Percentiles rank a stretch among this genome's conserved stretches.
These are phyloP conservation scores for Lodderomyces parapsilosis DNA, from an alignment of 1,139 yeast genomes.

Conservation along the genomic window DNA sequence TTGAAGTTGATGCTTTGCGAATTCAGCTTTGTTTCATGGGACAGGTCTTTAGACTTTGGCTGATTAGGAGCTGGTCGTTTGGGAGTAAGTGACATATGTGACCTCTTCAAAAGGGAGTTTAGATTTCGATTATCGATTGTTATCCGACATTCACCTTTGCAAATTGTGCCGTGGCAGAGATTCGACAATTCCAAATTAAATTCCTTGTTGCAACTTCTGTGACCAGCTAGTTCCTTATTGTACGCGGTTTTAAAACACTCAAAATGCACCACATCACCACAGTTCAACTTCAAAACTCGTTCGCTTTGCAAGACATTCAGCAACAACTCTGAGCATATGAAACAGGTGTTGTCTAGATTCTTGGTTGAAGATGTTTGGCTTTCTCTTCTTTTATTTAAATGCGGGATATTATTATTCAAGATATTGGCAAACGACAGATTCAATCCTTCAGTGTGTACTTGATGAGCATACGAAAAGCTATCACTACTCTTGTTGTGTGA, in stretches of 20 bases:
- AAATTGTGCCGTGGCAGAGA: constrained; percentile 9
- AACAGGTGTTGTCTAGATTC: constrained; percentile 19
- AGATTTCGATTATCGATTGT: constrained; percentile 1
- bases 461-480: not conserved
- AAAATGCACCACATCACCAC: constrained; percentile 42
- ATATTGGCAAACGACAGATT: constrained; percentile 13
- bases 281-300: constrained; percentile 28
- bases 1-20: constrained; percentile 7
- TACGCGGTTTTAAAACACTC: constrained; percentile 28
- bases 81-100: constrained; percentile 6
- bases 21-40: not conserved
- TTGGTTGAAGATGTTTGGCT: not conserved
- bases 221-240: constrained; percentile 4
- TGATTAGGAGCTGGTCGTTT: constrained; percentile 10
- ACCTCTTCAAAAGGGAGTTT: not conserved
- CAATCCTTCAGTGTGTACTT: constrained; percentile 5
- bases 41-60: constrained; percentile 2
- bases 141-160: constrained; percentile 4
- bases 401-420: constrained; percentile 5
- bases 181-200: constrained; percentile 4
- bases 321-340: constrained; percentile 37
- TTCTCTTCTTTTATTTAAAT: not conserved
- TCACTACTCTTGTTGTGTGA: not conserved
- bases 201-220: not conserved
- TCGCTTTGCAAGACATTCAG: constrained; percentile 35